These are phyloP conservation scores for Candida sanyaensis DNA, from an alignment of 1,139 yeast genomes.

Conservation along the genomic window DNA sequence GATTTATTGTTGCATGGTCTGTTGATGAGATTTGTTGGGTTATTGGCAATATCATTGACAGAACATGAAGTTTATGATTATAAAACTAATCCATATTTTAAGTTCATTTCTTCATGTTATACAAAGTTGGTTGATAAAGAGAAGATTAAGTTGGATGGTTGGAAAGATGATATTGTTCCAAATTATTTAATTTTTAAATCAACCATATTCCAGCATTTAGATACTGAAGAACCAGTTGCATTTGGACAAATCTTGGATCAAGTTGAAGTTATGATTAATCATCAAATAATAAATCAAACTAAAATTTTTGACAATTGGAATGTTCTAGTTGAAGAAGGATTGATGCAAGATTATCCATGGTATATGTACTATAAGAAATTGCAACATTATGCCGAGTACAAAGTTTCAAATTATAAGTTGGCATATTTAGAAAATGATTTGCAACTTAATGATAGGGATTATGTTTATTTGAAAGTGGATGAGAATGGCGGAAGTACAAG, in stretches of 20 bases:
- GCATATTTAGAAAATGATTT: slow-evolving; percentile 48
- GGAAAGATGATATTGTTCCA: slow-evolving; percentile 26
- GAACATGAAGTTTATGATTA: slow-evolving; percentile 46
- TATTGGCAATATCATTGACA: slow-evolving; percentile 36
- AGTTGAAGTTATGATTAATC: slow-evolving; percentile 16
- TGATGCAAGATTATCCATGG: slow-evolving; percentile 71
- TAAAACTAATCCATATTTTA: slow-evolving; percentile 26
- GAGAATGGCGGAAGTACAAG: slow-evolving; percentile 1
- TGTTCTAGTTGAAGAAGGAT: slow-evolving; percentile 43
- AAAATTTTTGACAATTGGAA: slow-evolving; percentile 37
- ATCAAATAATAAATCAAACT: slow-evolving; percentile 18
- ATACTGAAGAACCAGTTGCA: slow-evolving; percentile 17
- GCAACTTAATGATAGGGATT: slow-evolving; percentile 25
- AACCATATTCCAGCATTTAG: slow-evolving; percentile 24
- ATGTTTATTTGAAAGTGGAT: slow-evolving; percentile 18
- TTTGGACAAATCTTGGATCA: slow-evolving; percentile 23
- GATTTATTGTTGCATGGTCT: slow-evolving; percentile 36
- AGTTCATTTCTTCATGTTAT: slow-evolving; percentile 20
- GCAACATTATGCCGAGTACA: slow-evolving; percentile 56
- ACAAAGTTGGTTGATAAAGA: slow-evolving; percentile 18
- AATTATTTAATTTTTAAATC: slow-evolving; percentile 22
- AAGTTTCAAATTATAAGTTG: slow-evolving; percentile 54
- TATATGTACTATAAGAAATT: slow-evolving; percentile 60
- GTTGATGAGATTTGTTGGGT: slow-evolving; percentile 40
- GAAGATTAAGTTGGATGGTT: slow-evolving; percentile 16